A percentile compares a stretch with the other conserved stretches of the same genome.
phyloP scores from a whole-genome alignment of 108 stramenopile genomes.

The Aurantiochytrium sp. region DNA sequence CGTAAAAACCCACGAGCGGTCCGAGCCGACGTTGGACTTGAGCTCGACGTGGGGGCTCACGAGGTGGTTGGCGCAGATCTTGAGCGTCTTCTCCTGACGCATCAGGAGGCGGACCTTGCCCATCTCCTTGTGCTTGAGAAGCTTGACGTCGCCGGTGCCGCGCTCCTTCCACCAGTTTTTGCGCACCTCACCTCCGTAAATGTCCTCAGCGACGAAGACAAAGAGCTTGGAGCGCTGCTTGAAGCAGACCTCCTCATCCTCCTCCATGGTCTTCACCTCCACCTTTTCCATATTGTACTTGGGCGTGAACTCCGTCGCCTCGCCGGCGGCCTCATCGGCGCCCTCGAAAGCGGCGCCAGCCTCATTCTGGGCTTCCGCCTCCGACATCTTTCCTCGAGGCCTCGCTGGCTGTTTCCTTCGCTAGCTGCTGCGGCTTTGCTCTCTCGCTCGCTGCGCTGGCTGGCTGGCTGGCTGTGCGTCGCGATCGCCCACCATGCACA shows the following conservation, averaged over 20 bases:
- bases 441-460: too few relatives aligned
- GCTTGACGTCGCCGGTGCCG: constrained; percentile 88
- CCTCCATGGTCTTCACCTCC: constrained; percentile 91
- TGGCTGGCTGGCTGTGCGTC: too few relatives aligned
- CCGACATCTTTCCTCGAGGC: background rate
- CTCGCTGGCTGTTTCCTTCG: too few relatives aligned
- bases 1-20: constrained; percentile 95
- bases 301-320: constrained; percentile 53
- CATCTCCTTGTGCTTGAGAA: constrained; percentile 86
- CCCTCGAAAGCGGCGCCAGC: constrained; percentile 5
- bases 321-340: constrained; percentile 21
- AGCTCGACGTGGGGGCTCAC: constrained; percentile 88
- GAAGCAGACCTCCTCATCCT: constrained; percentile 80
- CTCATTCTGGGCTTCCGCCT: constrained; percentile 8
- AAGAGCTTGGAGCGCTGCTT: constrained; percentile 85
- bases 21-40: constrained; percentile 84
- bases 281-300: constrained; percentile 91
- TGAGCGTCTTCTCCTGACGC: constrained; percentile 99
- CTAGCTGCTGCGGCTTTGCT: too few relatives aligned
- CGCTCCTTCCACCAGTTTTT: constrained; percentile 94
- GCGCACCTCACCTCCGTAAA: constrained; percentile 92
- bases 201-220: constrained; percentile 79
- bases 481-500: too few relatives aligned
- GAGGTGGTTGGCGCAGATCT: constrained; percentile 93
- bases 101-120: constrained; percentile 80